phyloP scores from a whole-genome alignment of 208 protist species.

The Leishmania lainsoni region DNA sequence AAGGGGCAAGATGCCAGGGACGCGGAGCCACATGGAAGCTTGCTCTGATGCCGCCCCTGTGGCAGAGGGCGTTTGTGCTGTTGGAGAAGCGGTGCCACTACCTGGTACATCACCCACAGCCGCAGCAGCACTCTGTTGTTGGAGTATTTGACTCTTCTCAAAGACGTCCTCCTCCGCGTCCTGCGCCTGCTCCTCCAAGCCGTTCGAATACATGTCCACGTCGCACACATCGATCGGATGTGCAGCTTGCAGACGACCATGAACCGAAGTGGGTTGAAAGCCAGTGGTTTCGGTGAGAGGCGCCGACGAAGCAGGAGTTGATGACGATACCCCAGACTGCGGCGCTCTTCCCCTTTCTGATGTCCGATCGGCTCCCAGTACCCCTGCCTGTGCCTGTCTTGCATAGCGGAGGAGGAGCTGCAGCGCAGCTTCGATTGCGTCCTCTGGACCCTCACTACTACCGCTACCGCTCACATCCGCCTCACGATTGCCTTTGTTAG shows the following conservation, averaged over 20 bases:
- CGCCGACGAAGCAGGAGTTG: background rate
- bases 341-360: background rate
- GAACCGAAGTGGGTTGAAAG: background rate
- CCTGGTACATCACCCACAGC: background rate
- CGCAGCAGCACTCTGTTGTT: background rate
- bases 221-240: background rate
- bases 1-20: constrained; percentile 41
- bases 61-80: background rate
- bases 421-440: constrained; percentile 29
- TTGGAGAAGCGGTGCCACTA: background rate
- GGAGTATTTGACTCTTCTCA: background rate
- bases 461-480: constrained; percentile 5
- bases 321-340: background rate
- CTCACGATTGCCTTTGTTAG: background rate
- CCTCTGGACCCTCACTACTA: background rate
- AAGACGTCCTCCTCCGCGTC: constrained; percentile 7
- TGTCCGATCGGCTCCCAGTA: background rate
- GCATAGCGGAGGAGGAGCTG: constrained; percentile 19
- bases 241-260: background rate
- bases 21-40: constrained; percentile 20
- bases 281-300: background rate
- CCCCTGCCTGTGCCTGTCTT: background rate
- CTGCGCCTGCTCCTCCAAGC: constrained; percentile 7
- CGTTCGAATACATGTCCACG: constrained; percentile 18
- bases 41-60: background rate